These are phyloP conservation scores for Phytophthora pisi DNA, from an alignment of 352 stramenopile species.

Conservation along the genomic window DNA sequence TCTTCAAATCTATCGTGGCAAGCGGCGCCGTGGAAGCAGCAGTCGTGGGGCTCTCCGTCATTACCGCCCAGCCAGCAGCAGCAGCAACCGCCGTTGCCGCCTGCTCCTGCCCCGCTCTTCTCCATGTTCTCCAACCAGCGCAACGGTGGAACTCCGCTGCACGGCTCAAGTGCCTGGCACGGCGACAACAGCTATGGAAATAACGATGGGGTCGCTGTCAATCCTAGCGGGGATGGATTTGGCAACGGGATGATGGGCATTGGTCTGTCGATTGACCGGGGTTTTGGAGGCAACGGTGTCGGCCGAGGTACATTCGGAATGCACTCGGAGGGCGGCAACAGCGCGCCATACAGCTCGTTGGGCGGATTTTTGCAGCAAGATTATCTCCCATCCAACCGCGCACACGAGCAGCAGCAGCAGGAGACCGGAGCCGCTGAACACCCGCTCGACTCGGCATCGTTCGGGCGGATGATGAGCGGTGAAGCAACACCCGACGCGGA, in stretches of 20 bases:
- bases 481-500: conserved; percentile 28
- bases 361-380: conserved; percentile 66
- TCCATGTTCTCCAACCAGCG: conserved; percentile 63
- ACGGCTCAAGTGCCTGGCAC: conserved; percentile 43
- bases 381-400: conserved; percentile 51
- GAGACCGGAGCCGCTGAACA: conserved; percentile 34
- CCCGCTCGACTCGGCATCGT: conserved; percentile 46
- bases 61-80: conserved; percentile 39
- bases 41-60: conserved; percentile 55
- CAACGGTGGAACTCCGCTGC: conserved; percentile 26
- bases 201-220: conserved; percentile 14
- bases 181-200: conserved; percentile 24
- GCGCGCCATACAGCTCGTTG: conserved; percentile 55
- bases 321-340: conserved; percentile 27
- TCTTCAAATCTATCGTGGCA: conserved; percentile 56
- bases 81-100: conserved; percentile 39
- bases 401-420: conserved; percentile 36
- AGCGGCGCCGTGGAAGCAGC: conserved; percentile 57
- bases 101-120: conserved; percentile 55
- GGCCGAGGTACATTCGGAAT: conserved; percentile 42
- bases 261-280: conserved; percentile 41
- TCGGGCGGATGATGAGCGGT: conserved; percentile 53
- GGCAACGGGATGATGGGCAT: conserved; percentile 56
- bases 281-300: conserved; percentile 33
- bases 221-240: conserved; percentile 46